These are phyloP conservation scores for Cyberlindnera xylosilytica DNA, from an alignment of 805 yeast genomes.

Conservation along the genomic window DNA sequence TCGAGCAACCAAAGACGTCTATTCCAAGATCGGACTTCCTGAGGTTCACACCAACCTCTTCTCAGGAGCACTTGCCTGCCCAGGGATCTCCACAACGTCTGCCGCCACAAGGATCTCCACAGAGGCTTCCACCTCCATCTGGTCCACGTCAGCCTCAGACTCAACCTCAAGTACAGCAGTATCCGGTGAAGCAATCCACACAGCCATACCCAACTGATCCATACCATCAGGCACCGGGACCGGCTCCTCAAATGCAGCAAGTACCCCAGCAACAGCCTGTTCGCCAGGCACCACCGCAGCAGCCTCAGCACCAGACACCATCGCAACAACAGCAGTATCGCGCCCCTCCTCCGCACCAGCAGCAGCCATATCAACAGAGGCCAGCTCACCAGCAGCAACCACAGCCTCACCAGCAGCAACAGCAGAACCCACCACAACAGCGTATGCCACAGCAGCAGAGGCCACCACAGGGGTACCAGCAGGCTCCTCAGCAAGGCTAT, in stretches of 20 bases:
- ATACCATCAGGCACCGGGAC: slow-evolving; percentile 4
- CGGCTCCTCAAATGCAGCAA: slow-evolving; percentile 4
- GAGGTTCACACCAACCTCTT: slow-evolving; percentile 21
- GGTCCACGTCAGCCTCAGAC: slow-evolving; percentile 13
- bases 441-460: slow-evolving; percentile 9
- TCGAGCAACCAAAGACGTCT: slow-evolving; percentile 8
- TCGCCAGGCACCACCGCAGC: slow-evolving; percentile 6
- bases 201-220: slow-evolving; percentile 9
- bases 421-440: slow-evolving; percentile 5
- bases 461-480: neutral
- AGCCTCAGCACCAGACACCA: slow-evolving; percentile 5
- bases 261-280: slow-evolving; percentile 7
- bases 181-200: neutral
- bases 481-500: slow-evolving; percentile 5
- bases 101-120: slow-evolving; percentile 8
- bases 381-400: slow-evolving; percentile 3
- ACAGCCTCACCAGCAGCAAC: slow-evolving; percentile 5
- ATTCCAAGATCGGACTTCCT: slow-evolving; percentile 25
- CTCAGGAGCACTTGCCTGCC: slow-evolving; percentile 16
- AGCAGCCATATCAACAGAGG: slow-evolving; percentile 10
- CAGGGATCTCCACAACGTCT: slow-evolving; percentile 7
- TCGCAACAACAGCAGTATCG: slow-evolving; percentile 4
- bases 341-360: slow-evolving; percentile 10
- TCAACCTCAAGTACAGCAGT: neutral
- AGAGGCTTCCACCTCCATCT: slow-evolving; percentile 8